Evolutionary conservation across 225 moss, liverwort and hornwort species (phyloP), one percentile per base, ranked within the genome.

Genomic region (Physcomitrium patens): DNA sequence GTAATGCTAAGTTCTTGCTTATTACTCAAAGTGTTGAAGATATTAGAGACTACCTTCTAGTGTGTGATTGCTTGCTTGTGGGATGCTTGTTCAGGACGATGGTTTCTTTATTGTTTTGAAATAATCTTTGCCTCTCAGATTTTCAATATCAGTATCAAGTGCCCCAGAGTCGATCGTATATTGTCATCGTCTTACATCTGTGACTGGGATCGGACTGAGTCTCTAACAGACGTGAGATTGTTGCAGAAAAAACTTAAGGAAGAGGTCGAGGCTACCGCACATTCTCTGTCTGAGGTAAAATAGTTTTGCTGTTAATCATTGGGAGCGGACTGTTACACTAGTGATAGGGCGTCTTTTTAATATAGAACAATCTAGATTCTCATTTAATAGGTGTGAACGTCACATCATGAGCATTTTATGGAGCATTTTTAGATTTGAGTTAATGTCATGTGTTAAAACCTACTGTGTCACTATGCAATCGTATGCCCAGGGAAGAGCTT

Each of bases 161-260:
- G 65, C 57, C n/a, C 62, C 28, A 11, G 63, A 27, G 78, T n/a
- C 59, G 65, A 49, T 22, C 14, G 11, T 49, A 41, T 73, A 1
- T 41, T 54, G 66, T 14, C 27, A 17, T 68, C 22, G 7, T 44
- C 31, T 26, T 51, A 43, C 45, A 24, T 65, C 58, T 73, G 51
- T 65, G 46, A 65, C 59, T 65, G 26, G 37, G 8, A 74, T 67
- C 43, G 54, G 37, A 67, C 44, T 26, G 61, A 0, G 54, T 17
- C 12, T 71, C 12, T 79, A 62, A 79, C 41, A 59, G 74, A 45
- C 52, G 23, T 73, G 67, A 58, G 69, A 64, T 42, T 42, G 9
- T 50, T 73, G 76, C 85, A 88, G 88, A 64, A 18, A 68, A 78
- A 74, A 63, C 44, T 83, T 50, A 81, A 83, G 71, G 76, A 79